Evolutionary conservation across 768 basidiomycete genomes (phyloP).

Genomic region (Lactifluus subvellereus): DNA sequence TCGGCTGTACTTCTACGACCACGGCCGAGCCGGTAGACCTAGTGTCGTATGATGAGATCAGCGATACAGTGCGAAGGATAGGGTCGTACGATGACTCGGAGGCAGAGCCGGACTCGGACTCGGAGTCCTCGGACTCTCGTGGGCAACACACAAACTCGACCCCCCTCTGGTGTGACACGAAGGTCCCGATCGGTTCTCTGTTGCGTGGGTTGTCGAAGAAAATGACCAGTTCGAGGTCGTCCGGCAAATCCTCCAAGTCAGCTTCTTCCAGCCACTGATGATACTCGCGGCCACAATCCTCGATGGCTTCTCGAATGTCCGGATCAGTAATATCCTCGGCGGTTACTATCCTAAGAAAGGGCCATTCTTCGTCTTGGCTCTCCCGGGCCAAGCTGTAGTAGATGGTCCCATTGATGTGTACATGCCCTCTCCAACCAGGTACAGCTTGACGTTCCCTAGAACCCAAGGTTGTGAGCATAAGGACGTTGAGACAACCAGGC

Average conservation of each 20-base stretch:
- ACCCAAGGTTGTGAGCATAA: not conserved
- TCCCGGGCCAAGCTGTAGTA: slow-evolving; percentile 5
- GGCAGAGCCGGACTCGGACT: not conserved
- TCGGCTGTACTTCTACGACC: not conserved
- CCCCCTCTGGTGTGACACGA: slow-evolving; percentile 5
- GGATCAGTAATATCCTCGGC: slow-evolving; percentile 1
- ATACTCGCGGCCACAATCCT: slow-evolving; percentile 4
- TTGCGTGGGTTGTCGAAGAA: not conserved
- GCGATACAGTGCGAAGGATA: not conserved
- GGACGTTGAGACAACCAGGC: not conserved
- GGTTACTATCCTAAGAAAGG: not conserved
- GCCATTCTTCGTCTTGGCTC: not conserved
- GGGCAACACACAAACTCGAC: slow-evolving; percentile 5
- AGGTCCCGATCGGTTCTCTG: not conserved
- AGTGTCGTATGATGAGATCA: not conserved
- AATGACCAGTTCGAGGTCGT: slow-evolving; percentile 10
- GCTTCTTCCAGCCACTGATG: slow-evolving; percentile 14
- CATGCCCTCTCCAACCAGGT: not conserved
- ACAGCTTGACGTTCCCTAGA: not conserved
- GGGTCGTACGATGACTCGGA: not conserved
- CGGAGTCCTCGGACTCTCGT: not conserved
- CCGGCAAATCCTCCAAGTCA: slow-evolving; percentile 5
- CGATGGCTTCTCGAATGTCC: not conserved
- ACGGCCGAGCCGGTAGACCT: not conserved
- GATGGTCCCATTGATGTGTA: slow-evolving; percentile 11